Evolutionary conservation across 768 basidiomycete species (phyloP), one percentile per base, ranked within the genome.

Genomic region (Amanita rimosa): DNA sequence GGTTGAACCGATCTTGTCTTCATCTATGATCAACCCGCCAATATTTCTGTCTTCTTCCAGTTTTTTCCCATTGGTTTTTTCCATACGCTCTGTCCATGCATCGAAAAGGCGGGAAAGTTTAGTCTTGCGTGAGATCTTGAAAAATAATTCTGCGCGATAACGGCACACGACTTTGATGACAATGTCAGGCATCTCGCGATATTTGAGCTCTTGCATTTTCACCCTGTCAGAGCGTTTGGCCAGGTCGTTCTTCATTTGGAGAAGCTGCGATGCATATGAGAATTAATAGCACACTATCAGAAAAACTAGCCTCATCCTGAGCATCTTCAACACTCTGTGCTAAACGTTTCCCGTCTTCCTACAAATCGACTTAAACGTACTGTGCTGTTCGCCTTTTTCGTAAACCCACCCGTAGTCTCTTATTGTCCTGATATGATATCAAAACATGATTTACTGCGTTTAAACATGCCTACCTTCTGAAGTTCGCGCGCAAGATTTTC

Each of bases 41-140:
- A 49, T 43, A 43, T 49, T 43, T n/a, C 44, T 52, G 41, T 54
- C 62, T 9, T 56, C 57, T 48, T 62, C 64, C 17, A 60, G 60
- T 54, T 74, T 79, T 67, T 75, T 75, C 50, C 73, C 59, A 17
- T 62, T 65, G 8, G 68, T 67, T 53, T 69, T 67, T 61, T 89
- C 88, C 90, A 93, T 93, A 53, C 89, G 74, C 44, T 86, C 85
- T 22, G 86, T 88, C 88, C 89, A 92, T 26, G 88, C 85, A 57
- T 80, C 83, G 63, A 92, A 89, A 49, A 92, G 71, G 48, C 84
- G 75, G 48, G 82, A 80, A 29, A 93, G 71, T 61, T 89, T 91
- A 22, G 86, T 89, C 66, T 91, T 91, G 62, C 90, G 83, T 7
- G 86, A 87, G 55, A 93, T 88, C 65, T 90, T 92, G 78, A 93